Evolutionary conservation across 2,329 filamentous ascomycete genomes (phyloP), one percentile per base, ranked within the genome.

Genomic region (Arthrobotrys megalospora): DNA sequence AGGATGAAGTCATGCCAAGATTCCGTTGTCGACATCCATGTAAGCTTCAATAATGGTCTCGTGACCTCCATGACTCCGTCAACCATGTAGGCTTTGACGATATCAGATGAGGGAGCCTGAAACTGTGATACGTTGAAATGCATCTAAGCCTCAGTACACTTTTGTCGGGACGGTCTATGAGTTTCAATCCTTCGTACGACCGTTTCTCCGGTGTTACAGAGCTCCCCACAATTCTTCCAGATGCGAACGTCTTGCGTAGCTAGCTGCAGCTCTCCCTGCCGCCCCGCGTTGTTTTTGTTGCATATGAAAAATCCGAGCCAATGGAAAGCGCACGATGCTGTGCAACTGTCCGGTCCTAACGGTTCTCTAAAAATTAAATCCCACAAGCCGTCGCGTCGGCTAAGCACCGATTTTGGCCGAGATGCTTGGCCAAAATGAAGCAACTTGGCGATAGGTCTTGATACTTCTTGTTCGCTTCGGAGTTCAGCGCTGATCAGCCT

Each of bases 241-340:
- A 45, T 16, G 11, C 8, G 16, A 50, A 24, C n/a, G 10, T 19
- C 45, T 47, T 50, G 19, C 47, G 47, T 11, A 16, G 16, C 47
- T n/a, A 11, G 43, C n/a, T 47, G 24, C 24, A 28, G 24, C n/a
- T 21, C 43, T n/a, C n/a, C 1, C 43, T 8, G 43, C 47, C 50
- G 24, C 50, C 52, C 36, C 43, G 55, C 55, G 55, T 60, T 60
- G 55, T 60, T 60, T 60, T 60, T 60, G 55, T 60, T 41, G 55
- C 21, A 28, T 12, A n/a, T 21, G 24, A 21, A 21, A 21, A 24
- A 41, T 43, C 55, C 34, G 36, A 60, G n/a, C 34, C 55, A 60
- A 60, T 60, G 16, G 55, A 60, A 60, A 28, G 55, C 36, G 55
- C 36, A 60, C n/a, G 55, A 60, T 58, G 52, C 52, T 58, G 52